Base-by-base conservation (phyloP, 2,329 filamentous ascomycete species). In the Phialocephala subalpina region DNA sequence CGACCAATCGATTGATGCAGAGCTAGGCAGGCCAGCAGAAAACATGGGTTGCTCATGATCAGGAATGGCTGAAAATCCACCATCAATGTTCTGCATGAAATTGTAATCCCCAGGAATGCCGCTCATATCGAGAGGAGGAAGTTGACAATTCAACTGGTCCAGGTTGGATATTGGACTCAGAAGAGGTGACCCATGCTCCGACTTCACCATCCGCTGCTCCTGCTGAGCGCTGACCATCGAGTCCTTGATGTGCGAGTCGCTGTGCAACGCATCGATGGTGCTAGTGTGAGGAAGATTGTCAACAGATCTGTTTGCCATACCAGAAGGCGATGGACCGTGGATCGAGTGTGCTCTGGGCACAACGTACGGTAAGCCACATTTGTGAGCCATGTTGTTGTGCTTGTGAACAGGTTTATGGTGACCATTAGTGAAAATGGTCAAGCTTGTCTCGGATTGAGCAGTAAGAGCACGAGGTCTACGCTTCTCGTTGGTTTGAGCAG, bases 321-420 rank as follows among this genome's bases (percentile, higher is more conserved):
- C 77, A 82, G 75, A 81, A 78, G 64, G 81, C 77, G 77, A 86
- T 82, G 77, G 66, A 7, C 75, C 76, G 63, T 86, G 83, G 69
- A 86, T 80, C 22, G 86, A 86, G 77, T 87, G 86, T 69, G 85
- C 84, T 64, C 87, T 83, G 74, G 80, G 85, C 49, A 89, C 82
- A 66, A 85, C 83, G 71, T 90, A 90, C 22, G 88, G 87, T 25
- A 76, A 60, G 36, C 86, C 86, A 71, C 82, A 85, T 76, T 89
- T 89, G 70, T 89, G 87, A 35, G 86, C 83, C 36, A 84, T 83
- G 70, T 86, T 86, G 73, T 84, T 82, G 77, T 86, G 86, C 79
- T 88, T 89, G 75, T 87, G 83, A 14, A 83, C 80, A 18, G 87
- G 85, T 73, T 87, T 90, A 79, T 88, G 87, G 73, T 90, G 86